These are phyloP conservation scores for Amaranthus tricolor DNA, from an alignment of 179 eudicot species.

Conservation along the genomic window DNA sequence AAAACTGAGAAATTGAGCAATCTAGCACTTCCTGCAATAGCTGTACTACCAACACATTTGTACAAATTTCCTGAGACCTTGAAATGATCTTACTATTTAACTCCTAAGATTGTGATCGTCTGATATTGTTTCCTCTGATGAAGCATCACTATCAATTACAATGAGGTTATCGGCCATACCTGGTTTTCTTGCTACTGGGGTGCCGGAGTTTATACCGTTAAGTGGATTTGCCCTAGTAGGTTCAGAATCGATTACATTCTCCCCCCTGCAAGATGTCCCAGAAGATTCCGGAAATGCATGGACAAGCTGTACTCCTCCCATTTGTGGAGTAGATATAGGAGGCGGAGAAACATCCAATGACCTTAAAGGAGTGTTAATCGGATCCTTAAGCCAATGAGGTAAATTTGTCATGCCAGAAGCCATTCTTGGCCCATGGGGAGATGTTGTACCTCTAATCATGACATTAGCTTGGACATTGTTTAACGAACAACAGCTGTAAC, in stretches of 20 bases:
- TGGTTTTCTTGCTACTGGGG: slow-evolving; percentile 15
- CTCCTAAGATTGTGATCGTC: slow-evolving; percentile 41
- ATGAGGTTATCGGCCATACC: slow-evolving; percentile 27
- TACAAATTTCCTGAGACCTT: slow-evolving; percentile 21
- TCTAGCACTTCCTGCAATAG: slow-evolving; percentile 19
- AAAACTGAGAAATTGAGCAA: slow-evolving; percentile 5
- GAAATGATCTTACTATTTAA: slow-evolving; percentile 16
- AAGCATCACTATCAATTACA: slow-evolving; percentile 56
- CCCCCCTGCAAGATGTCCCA: slow-evolving; percentile 14
- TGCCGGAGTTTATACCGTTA: background rate
- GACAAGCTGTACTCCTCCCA: slow-evolving; percentile 21
- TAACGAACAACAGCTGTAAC: slow-evolving; percentile 15
- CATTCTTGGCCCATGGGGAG: slow-evolving; percentile 15
- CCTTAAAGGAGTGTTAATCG: slow-evolving; percentile 21
- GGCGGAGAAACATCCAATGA: slow-evolving; percentile 20
- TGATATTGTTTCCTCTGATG: slow-evolving; percentile 73
- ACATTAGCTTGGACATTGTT: slow-evolving; percentile 22
- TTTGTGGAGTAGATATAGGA: slow-evolving; percentile 23
- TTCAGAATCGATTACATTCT: slow-evolving; percentile 10
- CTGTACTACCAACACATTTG: slow-evolving; percentile 26
- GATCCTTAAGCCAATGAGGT: slow-evolving; percentile 56
- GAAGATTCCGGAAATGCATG: slow-evolving; percentile 31
- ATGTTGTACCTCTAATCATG: slow-evolving; percentile 16
- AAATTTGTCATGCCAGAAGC: slow-evolving; percentile 23
- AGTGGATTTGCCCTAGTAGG: slow-evolving; percentile 13